Evolutionary conservation across 2,329 filamentous ascomycete genomes (phyloP).

Genomic region (Penicillium sp.): DNA sequence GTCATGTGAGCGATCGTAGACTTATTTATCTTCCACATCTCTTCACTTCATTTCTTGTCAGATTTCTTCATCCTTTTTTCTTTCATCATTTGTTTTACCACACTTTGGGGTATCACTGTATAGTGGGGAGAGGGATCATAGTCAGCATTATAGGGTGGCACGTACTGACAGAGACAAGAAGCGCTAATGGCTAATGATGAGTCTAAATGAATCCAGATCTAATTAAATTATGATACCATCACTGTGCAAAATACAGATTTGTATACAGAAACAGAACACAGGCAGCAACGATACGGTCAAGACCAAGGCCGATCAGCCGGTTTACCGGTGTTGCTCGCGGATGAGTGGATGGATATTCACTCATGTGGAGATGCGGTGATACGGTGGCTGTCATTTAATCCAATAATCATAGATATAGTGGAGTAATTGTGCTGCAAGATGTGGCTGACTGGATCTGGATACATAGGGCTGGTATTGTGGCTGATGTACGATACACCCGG

Average conservation of each 20-base stretch:
- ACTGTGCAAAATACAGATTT: background rate
- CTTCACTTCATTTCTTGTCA: background rate
- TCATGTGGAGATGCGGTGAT: slow-evolving; percentile 1
- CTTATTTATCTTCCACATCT: slow-evolving; percentile 8
- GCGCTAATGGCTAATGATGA: background rate
- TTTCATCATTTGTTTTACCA: background rate
- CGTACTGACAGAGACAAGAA: background rate
- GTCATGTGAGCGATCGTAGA: slow-evolving; percentile 32
- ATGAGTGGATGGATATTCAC: slow-evolving; percentile 1
- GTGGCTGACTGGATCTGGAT: slow-evolving; percentile 15
- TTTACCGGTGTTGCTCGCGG: slow-evolving; percentile 1
- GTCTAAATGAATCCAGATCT: background rate
- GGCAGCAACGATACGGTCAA: slow-evolving; percentile 24
- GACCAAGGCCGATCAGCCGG: slow-evolving; percentile 7
- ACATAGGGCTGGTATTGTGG: slow-evolving; percentile 18
- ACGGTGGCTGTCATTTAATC: slow-evolving; percentile 8
- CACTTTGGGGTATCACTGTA: background rate
- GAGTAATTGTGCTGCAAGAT: background rate
- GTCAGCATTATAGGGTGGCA: background rate
- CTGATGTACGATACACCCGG: slow-evolving; percentile 6
- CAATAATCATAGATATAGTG: slow-evolving; percentile 2
- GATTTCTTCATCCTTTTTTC: background rate
- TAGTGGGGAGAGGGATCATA: background rate
- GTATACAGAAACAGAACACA: slow-evolving; percentile 8
- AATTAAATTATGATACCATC: background rate